Base-by-base conservation (phyloP, 1,139 yeast genomes). In the Hanseniaspora uvarum region DNA sequence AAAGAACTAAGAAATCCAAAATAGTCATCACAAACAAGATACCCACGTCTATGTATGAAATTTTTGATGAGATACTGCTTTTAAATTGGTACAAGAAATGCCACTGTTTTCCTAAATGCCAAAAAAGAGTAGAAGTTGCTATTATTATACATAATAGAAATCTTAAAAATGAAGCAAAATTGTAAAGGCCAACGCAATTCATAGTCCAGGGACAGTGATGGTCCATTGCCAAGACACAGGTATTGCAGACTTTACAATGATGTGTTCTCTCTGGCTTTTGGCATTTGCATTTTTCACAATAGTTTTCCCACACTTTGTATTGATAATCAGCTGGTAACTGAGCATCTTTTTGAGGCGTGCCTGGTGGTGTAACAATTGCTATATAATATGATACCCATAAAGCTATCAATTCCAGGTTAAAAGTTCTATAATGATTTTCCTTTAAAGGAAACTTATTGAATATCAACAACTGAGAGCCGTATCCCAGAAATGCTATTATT, bases 201-300 rank as follows among this genome's bases (percentile, higher is more conserved):
- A 78, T 77, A 0, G 94, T 84, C 95, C 95, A 86, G 0, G 95
- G 94, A 58, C 83, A 80, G 66, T 86, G 94, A 65, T 86, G 95
- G 66, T 86, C 95, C 95, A 86, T 86, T 61, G 76, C 77, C 54
- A 85, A 65, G 14, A 86, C 81, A 63, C 95, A 86, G 37, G 63
- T 66, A 11, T 73, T 69, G 60, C 85, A 80, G 0, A 74, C 71
- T 60, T 79, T 79, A 66, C 95, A 86, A 65, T 86, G 95, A 63
- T 86, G 95, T 1, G 86, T 65, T 49, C 95, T 70, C 62, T 81
- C 87, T 0, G 94, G 94, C 63, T 86, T 86, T 63, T 74, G 78
- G 21, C 63, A 66, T 33, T 78, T 62, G 65, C 95, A 86, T 61
- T 83, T 84, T 54, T 69, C 64, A 63, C 94, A 85, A 74, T 78